Base-by-base conservation (phyloP, 2,329 filamentous ascomycete genomes). In the Neodidymelliopsis sp. region DNA sequence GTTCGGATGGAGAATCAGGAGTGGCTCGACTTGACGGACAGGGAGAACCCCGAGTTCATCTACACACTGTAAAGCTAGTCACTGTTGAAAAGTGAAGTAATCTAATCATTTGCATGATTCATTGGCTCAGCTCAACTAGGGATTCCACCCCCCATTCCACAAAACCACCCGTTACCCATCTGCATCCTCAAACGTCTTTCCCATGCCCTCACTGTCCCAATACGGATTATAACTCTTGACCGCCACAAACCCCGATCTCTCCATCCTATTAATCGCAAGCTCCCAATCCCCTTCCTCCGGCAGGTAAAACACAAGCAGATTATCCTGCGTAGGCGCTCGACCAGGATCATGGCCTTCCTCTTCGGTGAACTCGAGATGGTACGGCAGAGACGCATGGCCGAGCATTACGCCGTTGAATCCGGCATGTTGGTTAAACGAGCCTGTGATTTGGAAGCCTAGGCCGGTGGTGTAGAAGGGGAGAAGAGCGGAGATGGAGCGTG, bases 11-110 rank as follows among this genome's bases (percentile, higher is more conserved):
- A 84, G 66, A 87, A 88, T 53, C 84, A 88, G 68, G 86, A 88
- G 75, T 88, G 82, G 71, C 74, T 84, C 47, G 85, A 89, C 64
- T 68, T 88, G 54, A 88, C 85, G 4, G 86, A 89, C 63, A 72
- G 77, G 45, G 85, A 89, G 74, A 89, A 87, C 52, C 73, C 72
- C 0, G 76, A 88, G 64, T 87, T 89, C 62, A 69, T 81, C 0
- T 89, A 89, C 64, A 79, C 77, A 15, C 52, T 84, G 36, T 83
- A 43, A 18, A 34, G n/a, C n/a, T n/a, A n/a, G n/a, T n/a, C n/a
- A n/a, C n/a, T n/a, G n/a, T n/a, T n/a, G n/a, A n/a, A n/a, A n/a
- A n/a, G n/a, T n/a, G n/a, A n/a, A n/a, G n/a, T n/a, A n/a, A n/a
- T n/a, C n/a, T n/a, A n/a, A n/a, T n/a, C n/a, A n/a, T n/a, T n/a